These are phyloP conservation scores for Termitomyces sp. DNA, from an alignment of 1,284 basidiomycete genomes.

Conservation along the genomic window DNA sequence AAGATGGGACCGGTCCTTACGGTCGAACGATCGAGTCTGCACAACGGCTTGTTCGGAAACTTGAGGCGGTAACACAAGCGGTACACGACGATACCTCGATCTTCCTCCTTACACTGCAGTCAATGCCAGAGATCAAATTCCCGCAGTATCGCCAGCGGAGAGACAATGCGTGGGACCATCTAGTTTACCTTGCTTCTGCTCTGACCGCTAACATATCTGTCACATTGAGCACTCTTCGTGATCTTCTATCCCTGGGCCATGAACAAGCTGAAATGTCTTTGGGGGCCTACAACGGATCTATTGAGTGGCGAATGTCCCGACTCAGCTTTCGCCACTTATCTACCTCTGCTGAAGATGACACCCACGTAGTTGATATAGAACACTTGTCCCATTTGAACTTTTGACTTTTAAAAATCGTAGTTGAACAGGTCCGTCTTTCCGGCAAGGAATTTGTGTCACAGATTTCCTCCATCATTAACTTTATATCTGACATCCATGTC, in stretches of 20 bases:
- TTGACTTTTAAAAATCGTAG: slow-evolving; percentile 18
- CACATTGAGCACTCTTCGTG: slow-evolving; percentile 58
- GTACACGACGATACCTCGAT: slow-evolving; percentile 64
- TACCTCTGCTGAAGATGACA: slow-evolving; percentile 31
- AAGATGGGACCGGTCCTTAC: slow-evolving; percentile 48
- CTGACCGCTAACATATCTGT: slow-evolving; percentile 48
- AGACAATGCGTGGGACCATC: slow-evolving; percentile 35
- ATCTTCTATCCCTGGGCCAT: slow-evolving; percentile 55
- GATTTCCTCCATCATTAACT: slow-evolving; percentile 50
- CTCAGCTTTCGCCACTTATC: slow-evolving; percentile 38
- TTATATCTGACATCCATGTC: slow-evolving; percentile 65
- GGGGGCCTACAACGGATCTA: slow-evolving; percentile 64
- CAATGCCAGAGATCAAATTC: slow-evolving; percentile 36
- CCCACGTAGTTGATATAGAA: slow-evolving; percentile 58
- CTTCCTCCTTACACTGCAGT: slow-evolving; percentile 54
- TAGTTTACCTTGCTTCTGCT: slow-evolving; percentile 43
- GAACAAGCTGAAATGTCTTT: slow-evolving; percentile 64
- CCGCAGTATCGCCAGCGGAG: slow-evolving; percentile 29
- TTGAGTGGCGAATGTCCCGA: slow-evolving; percentile 68
- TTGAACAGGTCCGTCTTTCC: slow-evolving; percentile 31
- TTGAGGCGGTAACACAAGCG: slow-evolving; percentile 65
- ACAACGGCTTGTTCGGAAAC: slow-evolving; percentile 57
- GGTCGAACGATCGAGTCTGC: slow-evolving; percentile 60
- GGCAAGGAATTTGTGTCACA: slow-evolving; percentile 48
- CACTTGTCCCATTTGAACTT: not conserved